phyloP scores from a whole-genome alignment of 306 rosid species.

The Pterocarpus santalinus region DNA sequence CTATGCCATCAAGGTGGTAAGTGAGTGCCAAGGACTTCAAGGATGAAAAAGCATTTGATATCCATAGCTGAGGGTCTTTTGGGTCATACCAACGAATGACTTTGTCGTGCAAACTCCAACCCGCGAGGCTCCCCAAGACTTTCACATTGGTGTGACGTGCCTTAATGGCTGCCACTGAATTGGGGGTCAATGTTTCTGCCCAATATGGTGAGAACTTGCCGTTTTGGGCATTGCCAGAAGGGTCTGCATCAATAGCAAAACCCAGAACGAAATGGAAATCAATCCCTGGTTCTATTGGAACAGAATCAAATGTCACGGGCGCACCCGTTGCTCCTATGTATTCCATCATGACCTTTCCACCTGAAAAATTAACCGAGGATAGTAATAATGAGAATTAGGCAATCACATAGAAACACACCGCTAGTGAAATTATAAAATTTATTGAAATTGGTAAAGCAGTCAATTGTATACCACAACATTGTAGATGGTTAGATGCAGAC shows the following conservation, averaged over 20 bases:
- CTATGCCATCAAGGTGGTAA: constrained; percentile 68
- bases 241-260: constrained; percentile 64
- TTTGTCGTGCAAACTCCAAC: constrained; percentile 57
- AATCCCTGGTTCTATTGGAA: constrained; percentile 54
- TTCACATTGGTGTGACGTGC: constrained; percentile 51
- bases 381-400: not conserved
- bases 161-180: constrained; percentile 55
- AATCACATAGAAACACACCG: not conserved
- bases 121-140: constrained; percentile 65
- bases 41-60: constrained; percentile 62
- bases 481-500: not conserved
- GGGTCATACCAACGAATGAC: constrained; percentile 65
- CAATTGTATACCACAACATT: constrained; percentile 40
- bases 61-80: constrained; percentile 51
- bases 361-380: constrained; percentile 28
- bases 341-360: constrained; percentile 73
- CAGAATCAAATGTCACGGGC: constrained; percentile 39
- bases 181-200: constrained; percentile 54
- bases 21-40: constrained; percentile 40
- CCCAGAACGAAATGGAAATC: constrained; percentile 64
- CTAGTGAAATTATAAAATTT: no score
- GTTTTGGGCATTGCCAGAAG: constrained; percentile 51
- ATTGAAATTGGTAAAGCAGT: not conserved
- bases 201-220: constrained; percentile 62
- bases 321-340: constrained; percentile 70